Evolutionary conservation across 2,329 filamentous ascomycete genomes (phyloP), one percentile per base, ranked within the genome.

Genomic region (Hypoxylon sp.): DNA sequence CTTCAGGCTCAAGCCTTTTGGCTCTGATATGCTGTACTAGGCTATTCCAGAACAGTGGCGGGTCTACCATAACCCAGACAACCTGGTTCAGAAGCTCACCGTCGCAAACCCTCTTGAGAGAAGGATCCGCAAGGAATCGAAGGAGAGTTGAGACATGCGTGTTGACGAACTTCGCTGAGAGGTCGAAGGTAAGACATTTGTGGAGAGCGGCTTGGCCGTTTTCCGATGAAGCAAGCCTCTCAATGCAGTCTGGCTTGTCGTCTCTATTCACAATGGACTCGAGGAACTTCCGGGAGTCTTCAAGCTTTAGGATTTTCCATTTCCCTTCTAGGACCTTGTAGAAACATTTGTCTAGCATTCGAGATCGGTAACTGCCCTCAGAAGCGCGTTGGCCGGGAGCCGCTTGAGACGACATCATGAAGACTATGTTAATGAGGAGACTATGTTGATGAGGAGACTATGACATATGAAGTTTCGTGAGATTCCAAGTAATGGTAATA

Each of bases 1-100:
- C 75, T 9, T 72, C 60, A 14, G 68, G 10, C 23, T 73, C 70
- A 13, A 84, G 73, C 1, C 66, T 21, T 9, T 73, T 65, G 1
- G 32, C 59, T 30, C 52, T 66, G 48, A 79, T 79, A 0, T 76
- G 60, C 25, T 74, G 67, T 2, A 74, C 68, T 28, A 77, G 71
- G 28, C 72, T 73, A 34, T 80, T 71, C 85, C 84, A 88, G 49
- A 88, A 81, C 1, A 81, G 82, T 0, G 84, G 82, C 2, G 86
- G 86, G 11, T 87, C 80, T 0, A 85, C 79, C 5, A 88, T 79
- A 4, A 73, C 70, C n/a, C 80, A 72, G 2, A 89, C 69, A 3
- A 88, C 61, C 13, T 82, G 77, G 32, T 78, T 75, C 0, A 88
- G 75, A 50, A 85, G 64, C 58, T 70, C 69, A 5, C 69, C 67